Conservation (phyloP, 345 rosid species). For the Noccaea caerulescens region DNA sequence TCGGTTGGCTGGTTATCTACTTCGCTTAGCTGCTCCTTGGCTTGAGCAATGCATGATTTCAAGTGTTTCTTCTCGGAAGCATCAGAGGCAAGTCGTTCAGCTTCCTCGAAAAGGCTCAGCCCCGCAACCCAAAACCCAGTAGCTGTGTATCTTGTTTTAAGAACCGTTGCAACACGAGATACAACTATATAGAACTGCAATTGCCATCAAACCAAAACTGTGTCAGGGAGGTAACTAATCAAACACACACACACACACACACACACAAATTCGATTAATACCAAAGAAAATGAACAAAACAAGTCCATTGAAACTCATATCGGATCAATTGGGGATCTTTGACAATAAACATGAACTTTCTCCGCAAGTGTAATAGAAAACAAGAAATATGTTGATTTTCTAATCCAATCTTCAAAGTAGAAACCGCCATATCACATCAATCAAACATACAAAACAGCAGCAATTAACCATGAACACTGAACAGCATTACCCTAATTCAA, state of each 20-base stretch:
- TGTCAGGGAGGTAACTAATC: no score
- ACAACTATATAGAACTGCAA: conserved; percentile 71
- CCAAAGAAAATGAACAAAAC: not conserved
- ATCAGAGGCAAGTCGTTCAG: conserved; percentile 58
- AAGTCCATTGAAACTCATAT: not conserved
- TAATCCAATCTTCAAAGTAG: conserved; percentile 3
- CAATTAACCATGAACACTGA: not conserved
- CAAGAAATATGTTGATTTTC: not conserved
- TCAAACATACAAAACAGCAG: not conserved
- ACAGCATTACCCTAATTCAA: no score
- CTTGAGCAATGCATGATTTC: conserved; percentile 66
- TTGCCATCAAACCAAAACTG: not conserved
- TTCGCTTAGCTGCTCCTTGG: conserved; percentile 64
- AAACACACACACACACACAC: no score
- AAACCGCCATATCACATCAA: not conserved
- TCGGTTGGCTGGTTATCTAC: conserved; percentile 46
- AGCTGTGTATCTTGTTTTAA: conserved; percentile 80
- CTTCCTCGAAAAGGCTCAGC: conserved; percentile 64
- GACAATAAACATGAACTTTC: conserved; percentile 10
- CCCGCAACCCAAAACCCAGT: conserved; percentile 93
- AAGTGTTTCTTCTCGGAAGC: conserved; percentile 68
- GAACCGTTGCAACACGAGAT: conserved; percentile 81
- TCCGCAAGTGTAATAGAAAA: not conserved
- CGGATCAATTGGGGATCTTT: not conserved
- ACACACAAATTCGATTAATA: not conserved